Percentiles rank a stretch among this genome's conserved stretches.
phyloP scores from a whole-genome alignment of 108 stramenopile species.

The Phaeodactylum tricornutum region DNA sequence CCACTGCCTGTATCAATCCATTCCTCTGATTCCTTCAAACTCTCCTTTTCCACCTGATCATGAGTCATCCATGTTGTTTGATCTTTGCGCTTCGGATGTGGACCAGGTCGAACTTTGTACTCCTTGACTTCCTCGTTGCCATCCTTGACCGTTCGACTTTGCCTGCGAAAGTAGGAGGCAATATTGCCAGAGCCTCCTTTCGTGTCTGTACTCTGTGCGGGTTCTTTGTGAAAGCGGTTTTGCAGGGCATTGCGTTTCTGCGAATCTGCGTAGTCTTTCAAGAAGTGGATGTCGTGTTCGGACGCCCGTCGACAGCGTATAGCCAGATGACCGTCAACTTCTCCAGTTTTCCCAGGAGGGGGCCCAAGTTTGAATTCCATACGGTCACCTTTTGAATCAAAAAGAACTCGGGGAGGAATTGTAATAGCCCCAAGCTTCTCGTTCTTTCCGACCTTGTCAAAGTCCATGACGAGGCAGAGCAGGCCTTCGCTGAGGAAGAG shows the following conservation, averaged over 20 bases:
- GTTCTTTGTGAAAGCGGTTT: neutral
- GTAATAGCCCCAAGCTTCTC: conserved; percentile 43
- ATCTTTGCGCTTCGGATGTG: conserved; percentile 48
- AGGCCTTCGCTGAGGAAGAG: conserved; percentile 59
- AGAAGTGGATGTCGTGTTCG: conserved; percentile 53
- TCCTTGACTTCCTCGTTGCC: conserved; percentile 6
- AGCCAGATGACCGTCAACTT: conserved; percentile 35
- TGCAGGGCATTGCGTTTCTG: neutral
- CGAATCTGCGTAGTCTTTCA: conserved; percentile 31
- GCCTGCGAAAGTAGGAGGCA: neutral
- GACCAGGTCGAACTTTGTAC: conserved; percentile 40
- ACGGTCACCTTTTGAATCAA: conserved; percentile 48
- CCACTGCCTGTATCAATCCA: conserved; percentile 69
- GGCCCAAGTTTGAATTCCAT: conserved; percentile 30
- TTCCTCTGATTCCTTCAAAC: conserved; percentile 26
- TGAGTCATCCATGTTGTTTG: conserved; percentile 65
- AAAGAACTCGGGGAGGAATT: conserved; percentile 36
- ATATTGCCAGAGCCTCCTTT: neutral
- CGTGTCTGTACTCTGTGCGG: neutral
- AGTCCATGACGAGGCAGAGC: conserved; percentile 56
- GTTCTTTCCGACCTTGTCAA: conserved; percentile 36
- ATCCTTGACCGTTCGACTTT: neutral
- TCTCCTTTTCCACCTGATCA: conserved; percentile 34
- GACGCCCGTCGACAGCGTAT: conserved; percentile 64
- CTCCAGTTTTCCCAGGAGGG: conserved; percentile 5